Base-by-base conservation (phyloP, 1,284 basidiomycete species). In the Amylostereum chailletii region DNA sequence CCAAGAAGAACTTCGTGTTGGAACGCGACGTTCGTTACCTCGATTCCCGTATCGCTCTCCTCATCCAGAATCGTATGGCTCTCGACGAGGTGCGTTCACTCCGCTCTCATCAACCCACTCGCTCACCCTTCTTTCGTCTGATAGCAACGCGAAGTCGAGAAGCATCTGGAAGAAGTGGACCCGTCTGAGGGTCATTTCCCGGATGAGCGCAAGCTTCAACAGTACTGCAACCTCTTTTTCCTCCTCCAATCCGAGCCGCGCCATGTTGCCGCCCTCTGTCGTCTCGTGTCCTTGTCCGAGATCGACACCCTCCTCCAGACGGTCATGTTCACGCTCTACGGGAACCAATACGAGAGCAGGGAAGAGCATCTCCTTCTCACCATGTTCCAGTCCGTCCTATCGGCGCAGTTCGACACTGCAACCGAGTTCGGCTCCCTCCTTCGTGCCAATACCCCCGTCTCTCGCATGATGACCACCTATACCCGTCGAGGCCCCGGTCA, bases 401-500 rank as follows among this genome's bases (percentile, higher is more conserved):
- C 94, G 19, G 94, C 95, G 9, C 96, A 99, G 67, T 98, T 99
- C 70, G 95, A 99, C 69, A 96, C 90, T 3, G 93, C 95, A 4
- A 94, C 94, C 48, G 95, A 99, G 67, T 98, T 99, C 59, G 94
- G 94, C 4, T 97, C 94, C 3, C 77, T 99, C 9, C 80, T 99
- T 30, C 90, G 96, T 47, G 94, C 95, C 52, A 99, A 99, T 70
- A 99, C 96, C 42, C 95, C 96, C 45, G 95, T 98, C 19, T 98
- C 94, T 47, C 86, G 96, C 44, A 98, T 99, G 95, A 98, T 99
- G 95, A 98, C 96, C 39, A 98, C 95, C 26, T 99, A 99, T 70
- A 98, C 95, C 44, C 87, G 96, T 50, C 86, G 96, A 55, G 95
- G 94, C 46, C 95, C 96, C 0, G 95, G 95, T 56, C 95, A 99